Evolutionary conservation across 192 early-diverging fungal genomes (phyloP).

Genomic region (Podochytrium sp.): DNA sequence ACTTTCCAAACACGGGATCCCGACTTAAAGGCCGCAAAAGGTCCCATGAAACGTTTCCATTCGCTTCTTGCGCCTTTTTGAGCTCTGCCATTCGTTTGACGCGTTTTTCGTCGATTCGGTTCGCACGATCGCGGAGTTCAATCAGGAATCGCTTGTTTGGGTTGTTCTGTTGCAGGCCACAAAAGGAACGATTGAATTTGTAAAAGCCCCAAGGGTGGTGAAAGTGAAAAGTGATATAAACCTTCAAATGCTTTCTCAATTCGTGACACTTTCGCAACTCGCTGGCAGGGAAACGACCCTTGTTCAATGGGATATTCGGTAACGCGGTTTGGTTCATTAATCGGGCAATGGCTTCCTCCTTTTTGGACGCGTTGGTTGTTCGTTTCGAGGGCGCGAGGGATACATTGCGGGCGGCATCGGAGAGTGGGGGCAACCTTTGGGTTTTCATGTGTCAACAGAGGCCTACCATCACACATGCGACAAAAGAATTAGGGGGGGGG

Average conservation of each 20-base stretch:
- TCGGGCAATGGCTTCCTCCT: neutral
- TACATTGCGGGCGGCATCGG: neutral
- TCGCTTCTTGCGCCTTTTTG: conserved; percentile 21
- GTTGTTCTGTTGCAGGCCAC: conserved; percentile 16
- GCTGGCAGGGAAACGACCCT: conserved; percentile 20
- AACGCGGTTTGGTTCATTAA: neutral
- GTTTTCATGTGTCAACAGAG: neutral
- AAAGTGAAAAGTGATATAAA: neutral
- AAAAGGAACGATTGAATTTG: neutral
- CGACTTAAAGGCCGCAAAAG: conserved; percentile 29
- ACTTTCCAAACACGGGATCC: conserved; percentile 32
- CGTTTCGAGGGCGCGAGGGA: neutral
- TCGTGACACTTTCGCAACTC: conserved; percentile 18
- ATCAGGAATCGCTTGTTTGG: conserved; percentile 26
- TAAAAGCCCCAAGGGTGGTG: neutral
- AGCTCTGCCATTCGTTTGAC: conserved; percentile 23
- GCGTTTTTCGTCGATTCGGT: conserved; percentile 5
- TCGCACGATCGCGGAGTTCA: conserved; percentile 14
- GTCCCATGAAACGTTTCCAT: conserved; percentile 16
- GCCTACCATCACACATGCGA: neutral
- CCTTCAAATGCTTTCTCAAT: conserved; percentile 10
- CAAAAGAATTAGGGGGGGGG: too few relatives aligned
- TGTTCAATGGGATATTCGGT: conserved; percentile 25
- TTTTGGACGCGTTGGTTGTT: neutral
- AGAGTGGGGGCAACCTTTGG: conserved; percentile 26